A percentile compares a stretch with the other conserved stretches of the same genome.
Conservation (phyloP, 768 basidiomycete species). For the Naganishia antarctica region DNA sequence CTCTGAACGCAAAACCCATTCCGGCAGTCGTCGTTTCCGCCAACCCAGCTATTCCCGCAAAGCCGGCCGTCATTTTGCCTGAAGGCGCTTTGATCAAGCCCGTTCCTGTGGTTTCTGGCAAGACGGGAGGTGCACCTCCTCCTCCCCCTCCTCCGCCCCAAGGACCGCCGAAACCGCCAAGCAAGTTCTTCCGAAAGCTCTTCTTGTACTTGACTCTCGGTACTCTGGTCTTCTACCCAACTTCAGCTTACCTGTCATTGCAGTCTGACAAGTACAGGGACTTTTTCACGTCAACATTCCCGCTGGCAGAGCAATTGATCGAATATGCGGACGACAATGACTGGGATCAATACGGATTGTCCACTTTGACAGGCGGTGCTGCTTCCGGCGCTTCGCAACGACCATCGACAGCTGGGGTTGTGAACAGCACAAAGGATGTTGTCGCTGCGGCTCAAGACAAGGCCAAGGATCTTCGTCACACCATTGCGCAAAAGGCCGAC, state of each 20-base stretch:
- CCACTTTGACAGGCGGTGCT: slow-evolving; percentile 37
- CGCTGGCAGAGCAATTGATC: slow-evolving; percentile 68
- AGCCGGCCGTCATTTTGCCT: slow-evolving; percentile 21
- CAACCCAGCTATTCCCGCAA: slow-evolving; percentile 1
- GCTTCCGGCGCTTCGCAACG: neutral
- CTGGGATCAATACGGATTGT: slow-evolving; percentile 70
- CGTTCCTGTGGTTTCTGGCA: slow-evolving; percentile 21
- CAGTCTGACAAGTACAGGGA: slow-evolving; percentile 75
- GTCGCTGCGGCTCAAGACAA: slow-evolving; percentile 21
- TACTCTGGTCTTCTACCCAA: slow-evolving; percentile 72
- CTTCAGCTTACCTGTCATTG: slow-evolving; percentile 73
- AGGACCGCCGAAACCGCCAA: slow-evolving; percentile 10
- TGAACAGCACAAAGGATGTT: slow-evolving; percentile 4
- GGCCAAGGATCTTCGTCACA: slow-evolving; percentile 21
- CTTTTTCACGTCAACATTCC: slow-evolving; percentile 74
- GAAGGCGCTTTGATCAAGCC: slow-evolving; percentile 15
- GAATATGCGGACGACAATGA: slow-evolving; percentile 73
- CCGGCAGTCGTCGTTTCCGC: slow-evolving; percentile 21
- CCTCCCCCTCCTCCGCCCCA: slow-evolving; percentile 30
- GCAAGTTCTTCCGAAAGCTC: slow-evolving; percentile 56
- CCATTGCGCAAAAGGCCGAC: slow-evolving; percentile 21
- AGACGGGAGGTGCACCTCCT: slow-evolving; percentile 18
- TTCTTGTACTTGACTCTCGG: slow-evolving; percentile 65
- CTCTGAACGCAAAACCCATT: slow-evolving; percentile 16
- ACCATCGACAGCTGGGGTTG: neutral